A percentile compares a stretch with the other conserved stretches of the same genome.
Evolutionary conservation across 2,329 filamentous ascomycete species (phyloP).

Genomic region (Verticillium isaacii): DNA sequence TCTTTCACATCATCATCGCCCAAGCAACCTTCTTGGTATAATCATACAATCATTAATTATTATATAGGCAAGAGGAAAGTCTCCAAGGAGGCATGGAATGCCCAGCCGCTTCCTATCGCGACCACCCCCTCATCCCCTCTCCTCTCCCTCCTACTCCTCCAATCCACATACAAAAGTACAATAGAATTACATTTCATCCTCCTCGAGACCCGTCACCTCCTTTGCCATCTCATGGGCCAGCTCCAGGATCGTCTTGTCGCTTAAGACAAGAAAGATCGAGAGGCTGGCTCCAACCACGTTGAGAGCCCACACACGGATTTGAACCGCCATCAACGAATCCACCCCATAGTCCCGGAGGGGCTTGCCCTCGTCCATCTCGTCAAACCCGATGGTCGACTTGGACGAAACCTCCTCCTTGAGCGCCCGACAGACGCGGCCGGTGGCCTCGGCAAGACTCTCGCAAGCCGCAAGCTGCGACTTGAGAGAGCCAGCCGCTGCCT

Average conservation of each 20-base stretch:
- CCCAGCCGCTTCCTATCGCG: no score
- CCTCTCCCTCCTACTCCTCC: no score
- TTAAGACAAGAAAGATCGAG: slow-evolving; percentile 43
- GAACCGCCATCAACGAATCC: slow-evolving; percentile 49
- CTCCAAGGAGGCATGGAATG: no score
- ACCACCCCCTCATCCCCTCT: no score
- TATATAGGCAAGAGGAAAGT: no score
- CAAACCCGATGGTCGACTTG: slow-evolving; percentile 21
- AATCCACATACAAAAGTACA: no score
- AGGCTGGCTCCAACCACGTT: slow-evolving; percentile 37
- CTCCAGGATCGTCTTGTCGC: slow-evolving; percentile 33
- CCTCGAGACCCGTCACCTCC: slow-evolving; percentile 11
- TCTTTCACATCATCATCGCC: no score
- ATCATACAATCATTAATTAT: no score
- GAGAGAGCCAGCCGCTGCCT: slow-evolving; percentile 18
- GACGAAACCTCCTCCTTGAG: slow-evolving; percentile 33
- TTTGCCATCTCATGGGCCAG: slow-evolving; percentile 29
- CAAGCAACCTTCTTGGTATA: no score
- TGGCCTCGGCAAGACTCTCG: slow-evolving; percentile 21
- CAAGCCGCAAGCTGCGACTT: slow-evolving; percentile 27
- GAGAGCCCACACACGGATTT: slow-evolving; percentile 45
- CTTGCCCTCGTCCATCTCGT: slow-evolving; percentile 37
- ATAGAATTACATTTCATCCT: no score
- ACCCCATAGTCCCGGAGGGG: slow-evolving; percentile 42
- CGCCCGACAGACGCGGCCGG: slow-evolving; percentile 27